A percentile compares a stretch with the other conserved stretches of the same genome.
Conservation (phyloP, 116 monocot species). For the Cymodocea nodosa region DNA sequence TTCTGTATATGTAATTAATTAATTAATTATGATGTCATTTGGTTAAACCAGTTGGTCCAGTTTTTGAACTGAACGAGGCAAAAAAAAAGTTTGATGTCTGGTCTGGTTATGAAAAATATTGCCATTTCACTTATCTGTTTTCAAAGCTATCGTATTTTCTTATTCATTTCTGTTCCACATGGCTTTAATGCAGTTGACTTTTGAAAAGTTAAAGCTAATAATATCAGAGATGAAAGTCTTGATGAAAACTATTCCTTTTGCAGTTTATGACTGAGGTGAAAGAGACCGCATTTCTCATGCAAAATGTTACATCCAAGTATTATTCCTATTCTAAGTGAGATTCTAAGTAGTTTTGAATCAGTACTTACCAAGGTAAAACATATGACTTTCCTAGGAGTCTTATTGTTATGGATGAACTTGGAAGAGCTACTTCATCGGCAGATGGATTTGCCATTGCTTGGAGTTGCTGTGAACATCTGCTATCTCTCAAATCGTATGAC, state of each 20-base stretch:
- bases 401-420: constrained; percentile 94
- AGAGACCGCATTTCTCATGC: constrained; percentile 96
- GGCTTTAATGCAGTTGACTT: no score
- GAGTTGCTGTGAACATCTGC: constrained; percentile 95
- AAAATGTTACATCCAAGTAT: constrained; percentile 83
- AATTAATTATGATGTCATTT: no score
- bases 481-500: constrained; percentile 73
- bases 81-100: no score
- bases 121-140: no score
- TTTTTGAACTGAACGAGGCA: no score
- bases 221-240: neutral
- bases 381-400: constrained; percentile 45
- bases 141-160: no score
- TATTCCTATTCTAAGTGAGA: neutral
- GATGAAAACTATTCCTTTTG: constrained; percentile 2
- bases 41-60: no score
- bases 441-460: constrained; percentile 99
- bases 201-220: neutral
- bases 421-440: constrained; percentile 93
- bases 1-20: no score
- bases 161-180: no score
- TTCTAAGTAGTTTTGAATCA: no score
- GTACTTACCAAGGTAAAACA: no score
- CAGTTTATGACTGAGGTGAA: constrained; percentile 99
- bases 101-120: no score